These are phyloP conservation scores for Lyophyllum atratum DNA, from an alignment of 768 basidiomycete genomes.

Conservation along the genomic window DNA sequence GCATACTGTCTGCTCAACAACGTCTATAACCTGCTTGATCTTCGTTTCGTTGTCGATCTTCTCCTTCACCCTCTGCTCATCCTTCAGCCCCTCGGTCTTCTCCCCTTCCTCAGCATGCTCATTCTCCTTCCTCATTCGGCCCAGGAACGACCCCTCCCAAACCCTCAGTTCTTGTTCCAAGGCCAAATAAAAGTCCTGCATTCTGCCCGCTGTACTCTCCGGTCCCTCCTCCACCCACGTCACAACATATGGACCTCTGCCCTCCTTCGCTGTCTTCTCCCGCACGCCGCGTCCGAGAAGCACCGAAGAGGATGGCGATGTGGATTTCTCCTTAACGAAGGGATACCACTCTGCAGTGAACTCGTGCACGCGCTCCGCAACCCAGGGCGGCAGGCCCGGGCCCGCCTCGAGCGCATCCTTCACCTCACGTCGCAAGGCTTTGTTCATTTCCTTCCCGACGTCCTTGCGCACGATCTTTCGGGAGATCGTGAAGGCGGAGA, in stretches of 20 bases:
- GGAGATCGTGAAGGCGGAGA: slow-evolving; percentile 63
- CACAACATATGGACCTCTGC: slow-evolving; percentile 35
- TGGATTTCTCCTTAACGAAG: slow-evolving; percentile 40
- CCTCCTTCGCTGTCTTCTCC: slow-evolving; percentile 27
- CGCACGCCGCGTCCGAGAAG: slow-evolving; percentile 10
- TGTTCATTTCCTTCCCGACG: slow-evolving; percentile 54
- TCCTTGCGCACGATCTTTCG: slow-evolving; percentile 53
- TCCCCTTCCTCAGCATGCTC: slow-evolving; percentile 34
- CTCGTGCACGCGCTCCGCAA: slow-evolving; percentile 57
- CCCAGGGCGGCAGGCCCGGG: slow-evolving; percentile 52
- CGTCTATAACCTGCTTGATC: slow-evolving; percentile 65
- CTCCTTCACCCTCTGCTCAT: slow-evolving; percentile 33
- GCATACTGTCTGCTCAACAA: slow-evolving; percentile 73
- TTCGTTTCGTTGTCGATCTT: slow-evolving; percentile 42
- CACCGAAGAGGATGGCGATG: not conserved
- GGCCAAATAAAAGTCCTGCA: slow-evolving; percentile 72
- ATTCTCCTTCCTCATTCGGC: slow-evolving; percentile 27
- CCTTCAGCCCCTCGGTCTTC: slow-evolving; percentile 29
- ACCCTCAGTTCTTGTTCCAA: slow-evolving; percentile 66
- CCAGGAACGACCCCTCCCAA: slow-evolving; percentile 37
- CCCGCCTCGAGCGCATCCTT: slow-evolving; percentile 42
- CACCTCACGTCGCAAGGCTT: slow-evolving; percentile 56
- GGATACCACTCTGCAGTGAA: slow-evolving; percentile 60
- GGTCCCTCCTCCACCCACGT: slow-evolving; percentile 46
- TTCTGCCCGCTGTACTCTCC: slow-evolving; percentile 51